These are phyloP conservation scores for Astrephomene gubernaculifera DNA, from an alignment of 139 green algal species.

Conservation along the genomic window DNA sequence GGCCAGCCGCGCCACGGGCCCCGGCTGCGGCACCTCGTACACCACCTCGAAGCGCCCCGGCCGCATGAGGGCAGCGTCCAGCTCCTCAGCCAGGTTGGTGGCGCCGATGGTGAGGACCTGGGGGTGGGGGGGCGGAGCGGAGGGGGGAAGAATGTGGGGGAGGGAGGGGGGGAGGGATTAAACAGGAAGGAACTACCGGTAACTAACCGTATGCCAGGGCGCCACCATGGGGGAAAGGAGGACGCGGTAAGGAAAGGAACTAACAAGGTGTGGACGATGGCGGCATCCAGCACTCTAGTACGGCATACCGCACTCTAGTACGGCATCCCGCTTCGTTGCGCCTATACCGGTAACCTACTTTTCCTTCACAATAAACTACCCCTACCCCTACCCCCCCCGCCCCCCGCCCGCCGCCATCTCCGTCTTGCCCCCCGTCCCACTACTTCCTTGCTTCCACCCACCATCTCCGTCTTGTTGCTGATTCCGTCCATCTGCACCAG, in stretches of 20 bases:
- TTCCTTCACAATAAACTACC: too few species aligned
- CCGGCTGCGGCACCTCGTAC: conserved; percentile 53
- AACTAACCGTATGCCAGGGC: too few species aligned
- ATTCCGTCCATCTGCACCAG: conserved; percentile 94
- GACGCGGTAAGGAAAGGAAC: too few species aligned
- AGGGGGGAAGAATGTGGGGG: not conserved
- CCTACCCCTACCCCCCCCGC: too few species aligned
- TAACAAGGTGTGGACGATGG: too few species aligned
- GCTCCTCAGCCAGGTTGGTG: conserved; percentile 79
- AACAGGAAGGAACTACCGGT: too few species aligned
- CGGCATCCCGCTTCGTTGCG: too few species aligned
- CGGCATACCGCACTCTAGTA: too few species aligned
- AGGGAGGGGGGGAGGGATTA: not conserved
- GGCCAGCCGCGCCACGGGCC: conserved; percentile 57
- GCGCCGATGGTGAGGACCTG: conserved; percentile 81
- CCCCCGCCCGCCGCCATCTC: not conserved
- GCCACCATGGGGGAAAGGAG: too few species aligned
- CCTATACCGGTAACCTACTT: too few species aligned
- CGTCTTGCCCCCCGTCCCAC: not conserved
- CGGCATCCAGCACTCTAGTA: too few species aligned
- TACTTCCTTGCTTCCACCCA: conserved; percentile 5
- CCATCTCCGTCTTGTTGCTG: conserved; percentile 59
- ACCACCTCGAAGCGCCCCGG: conserved; percentile 69
- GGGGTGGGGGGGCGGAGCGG: not conserved
- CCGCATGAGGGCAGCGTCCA: conserved; percentile 77